A percentile compares a stretch with the other conserved stretches of the same genome.
Conservation (phyloP, 306 rosid species). For the Cicer bijugum region DNA sequence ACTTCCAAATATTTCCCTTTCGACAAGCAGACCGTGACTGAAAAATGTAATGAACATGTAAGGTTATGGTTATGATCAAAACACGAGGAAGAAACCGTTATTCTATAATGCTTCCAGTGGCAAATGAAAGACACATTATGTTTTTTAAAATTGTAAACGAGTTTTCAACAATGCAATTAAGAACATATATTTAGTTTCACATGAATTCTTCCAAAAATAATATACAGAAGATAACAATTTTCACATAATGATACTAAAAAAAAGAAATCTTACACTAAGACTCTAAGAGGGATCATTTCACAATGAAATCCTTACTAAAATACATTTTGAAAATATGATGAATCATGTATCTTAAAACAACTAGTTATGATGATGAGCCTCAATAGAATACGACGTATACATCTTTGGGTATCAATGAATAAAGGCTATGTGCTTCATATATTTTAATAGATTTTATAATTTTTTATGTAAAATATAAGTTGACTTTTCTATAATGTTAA, state of each 20-base stretch:
- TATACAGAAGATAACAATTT: not conserved
- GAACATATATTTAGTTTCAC: not conserved
- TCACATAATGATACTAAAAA: not conserved
- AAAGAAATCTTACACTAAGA: not conserved
- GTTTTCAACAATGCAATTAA: not conserved
- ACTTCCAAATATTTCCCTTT: slow-evolving; percentile 58
- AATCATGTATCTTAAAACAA: not conserved
- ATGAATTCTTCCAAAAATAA: not conserved
- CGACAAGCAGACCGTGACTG: slow-evolving; percentile 92
- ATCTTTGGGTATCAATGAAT: not conserved
- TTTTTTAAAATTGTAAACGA: not conserved
- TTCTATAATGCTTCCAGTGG: not conserved
- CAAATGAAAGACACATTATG: not conserved
- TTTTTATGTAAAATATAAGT: not conserved
- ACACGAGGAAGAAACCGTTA: not conserved
- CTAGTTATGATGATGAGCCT: not conserved
- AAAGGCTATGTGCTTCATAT: not conserved
- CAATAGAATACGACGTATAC: not conserved
- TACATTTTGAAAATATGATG: not conserved
- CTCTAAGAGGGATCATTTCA: not conserved
- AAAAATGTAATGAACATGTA: slow-evolving; percentile 43
- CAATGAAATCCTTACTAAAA: not conserved
- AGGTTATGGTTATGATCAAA: not conserved
- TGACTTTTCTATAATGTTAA: not conserved
- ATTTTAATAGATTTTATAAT: not conserved